These are phyloP conservation scores for Epithemia pelagica DNA, from an alignment of 108 stramenopile species.

Conservation along the genomic window DNA sequence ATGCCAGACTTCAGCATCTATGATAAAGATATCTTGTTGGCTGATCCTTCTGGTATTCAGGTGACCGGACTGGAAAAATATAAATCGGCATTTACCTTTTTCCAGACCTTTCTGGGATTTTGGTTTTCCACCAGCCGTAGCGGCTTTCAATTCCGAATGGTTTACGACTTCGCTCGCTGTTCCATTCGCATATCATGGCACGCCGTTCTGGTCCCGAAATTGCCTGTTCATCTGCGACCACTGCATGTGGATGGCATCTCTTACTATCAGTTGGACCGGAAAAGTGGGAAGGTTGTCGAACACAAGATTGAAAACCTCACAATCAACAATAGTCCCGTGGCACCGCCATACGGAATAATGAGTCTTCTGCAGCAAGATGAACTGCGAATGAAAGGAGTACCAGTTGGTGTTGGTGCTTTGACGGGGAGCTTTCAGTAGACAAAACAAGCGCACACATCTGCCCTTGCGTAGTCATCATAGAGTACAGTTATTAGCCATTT, in stretches of 20 bases:
- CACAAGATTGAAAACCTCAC: conserved; percentile 69
- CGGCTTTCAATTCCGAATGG: conserved; percentile 64
- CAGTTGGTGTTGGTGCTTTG: conserved; percentile 18
- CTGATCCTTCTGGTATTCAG: conserved; percentile 59
- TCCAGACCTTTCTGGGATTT: conserved; percentile 23
- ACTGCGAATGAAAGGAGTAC: conserved; percentile 9
- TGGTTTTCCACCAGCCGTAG: conserved; percentile 31
- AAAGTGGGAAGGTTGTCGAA: conserved; percentile 59
- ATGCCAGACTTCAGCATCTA: conserved; percentile 67
- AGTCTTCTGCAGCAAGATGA: conserved; percentile 30
- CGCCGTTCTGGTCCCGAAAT: conserved; percentile 56
- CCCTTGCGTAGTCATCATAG: background rate
- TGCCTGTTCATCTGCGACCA: conserved; percentile 35
- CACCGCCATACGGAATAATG: conserved; percentile 60
- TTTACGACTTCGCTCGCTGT: conserved; percentile 66
- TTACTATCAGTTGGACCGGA: conserved; percentile 54
- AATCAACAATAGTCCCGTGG: conserved; percentile 57
- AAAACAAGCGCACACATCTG: no score
- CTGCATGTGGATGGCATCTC: conserved; percentile 72
- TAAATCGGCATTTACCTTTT: conserved; percentile 42
- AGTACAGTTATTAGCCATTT: no score
- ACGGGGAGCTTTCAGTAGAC: conserved; percentile 1
- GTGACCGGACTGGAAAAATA: conserved; percentile 57
- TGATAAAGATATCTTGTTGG: conserved; percentile 44
- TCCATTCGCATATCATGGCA: conserved; percentile 75